Base-by-base conservation (phyloP, 2,329 filamentous ascomycete species). In the Orbilia blumenaviensis region DNA sequence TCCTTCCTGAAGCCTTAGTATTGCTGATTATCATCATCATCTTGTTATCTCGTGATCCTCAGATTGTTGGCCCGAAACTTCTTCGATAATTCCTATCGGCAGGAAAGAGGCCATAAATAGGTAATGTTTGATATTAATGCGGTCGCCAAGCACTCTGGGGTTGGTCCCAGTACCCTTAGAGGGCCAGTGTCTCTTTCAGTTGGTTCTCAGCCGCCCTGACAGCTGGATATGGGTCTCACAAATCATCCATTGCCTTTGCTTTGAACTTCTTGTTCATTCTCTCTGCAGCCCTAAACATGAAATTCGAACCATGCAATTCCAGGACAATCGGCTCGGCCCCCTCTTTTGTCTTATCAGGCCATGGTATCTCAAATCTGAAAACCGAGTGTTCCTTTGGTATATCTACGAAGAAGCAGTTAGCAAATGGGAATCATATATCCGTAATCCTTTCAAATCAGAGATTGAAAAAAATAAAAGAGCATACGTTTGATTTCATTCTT, bases 211-310 rank as follows among this genome's bases (percentile, higher is more conserved):
- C n/a, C n/a, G n/a, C n/a, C n/a, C n/a, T n/a, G n/a, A n/a, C n/a
- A n/a, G n/a, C n/a, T n/a, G n/a, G n/a, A n/a, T n/a, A n/a, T n/a
- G n/a, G n/a, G n/a, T 29, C 10, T 91, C 85, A 96, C 12, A 96
- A 82, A 78, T 92, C 89, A 56, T 89, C 87, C 78, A 93, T 85
- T 80, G 92, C 93, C 81, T 94, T 93, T 81, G 88, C 86, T 84
- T 95, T 97, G 84, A 96, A 96, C 84, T 97, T 98, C 84, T 89
- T 93, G 80, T 91, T 96, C 56, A 93, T 92, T 21, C 95, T 86
- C 82, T 98, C 94, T 14, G 91, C 89, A 1, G 94, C 90, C 9
- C 93, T 87, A 78, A 90, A 89, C 85, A 93, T 89, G 81, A 98
- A 94, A 81, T 96, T 92, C 80, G 93, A 91, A 1, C 95, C 95